A percentile compares a stretch with the other conserved stretches of the same genome.
These are phyloP conservation scores for Garcileccinum viscosum DNA, from an alignment of 1,284 basidiomycete genomes.

Conservation along the genomic window DNA sequence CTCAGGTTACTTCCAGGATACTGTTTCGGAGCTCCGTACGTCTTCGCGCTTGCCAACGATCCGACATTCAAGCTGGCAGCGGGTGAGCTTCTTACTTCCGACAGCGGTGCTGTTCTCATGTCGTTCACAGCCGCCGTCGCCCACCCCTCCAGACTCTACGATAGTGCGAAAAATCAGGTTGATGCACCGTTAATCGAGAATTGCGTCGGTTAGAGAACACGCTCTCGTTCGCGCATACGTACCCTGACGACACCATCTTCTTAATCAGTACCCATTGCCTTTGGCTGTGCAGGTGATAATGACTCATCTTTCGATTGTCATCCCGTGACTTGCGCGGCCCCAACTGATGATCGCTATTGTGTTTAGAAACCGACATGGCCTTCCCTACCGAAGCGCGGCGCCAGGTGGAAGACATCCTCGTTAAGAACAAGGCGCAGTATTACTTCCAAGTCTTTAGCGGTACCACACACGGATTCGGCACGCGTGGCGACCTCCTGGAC, in stretches of 20 bases:
- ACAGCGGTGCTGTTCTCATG: neutral
- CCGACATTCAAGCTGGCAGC: slow-evolving; percentile 47
- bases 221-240: neutral
- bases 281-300: slow-evolving; percentile 56
- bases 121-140: slow-evolving; percentile 53
- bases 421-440: slow-evolving; percentile 35
- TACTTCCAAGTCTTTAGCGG: slow-evolving; percentile 43
- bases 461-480: slow-evolving; percentile 38
- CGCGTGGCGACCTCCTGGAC: slow-evolving; percentile 33
- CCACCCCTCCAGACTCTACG: slow-evolving; percentile 49
- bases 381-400: slow-evolving; percentile 37
- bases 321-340: neutral
- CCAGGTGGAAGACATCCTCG: slow-evolving; percentile 40
- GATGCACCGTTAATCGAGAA: slow-evolving; percentile 54
- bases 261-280: slow-evolving; percentile 54
- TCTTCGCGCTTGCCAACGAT: slow-evolving; percentile 51
- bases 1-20: slow-evolving; percentile 50
- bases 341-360: neutral
- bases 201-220: slow-evolving; percentile 47
- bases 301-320: neutral
- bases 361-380: slow-evolving; percentile 42
- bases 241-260: neutral
- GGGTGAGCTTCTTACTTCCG: slow-evolving; percentile 38
- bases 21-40: slow-evolving; percentile 63
- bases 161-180: slow-evolving; percentile 39